phyloP scores from a whole-genome alignment of 805 yeast species.

The Wickerhamomyces sydowiorum region DNA sequence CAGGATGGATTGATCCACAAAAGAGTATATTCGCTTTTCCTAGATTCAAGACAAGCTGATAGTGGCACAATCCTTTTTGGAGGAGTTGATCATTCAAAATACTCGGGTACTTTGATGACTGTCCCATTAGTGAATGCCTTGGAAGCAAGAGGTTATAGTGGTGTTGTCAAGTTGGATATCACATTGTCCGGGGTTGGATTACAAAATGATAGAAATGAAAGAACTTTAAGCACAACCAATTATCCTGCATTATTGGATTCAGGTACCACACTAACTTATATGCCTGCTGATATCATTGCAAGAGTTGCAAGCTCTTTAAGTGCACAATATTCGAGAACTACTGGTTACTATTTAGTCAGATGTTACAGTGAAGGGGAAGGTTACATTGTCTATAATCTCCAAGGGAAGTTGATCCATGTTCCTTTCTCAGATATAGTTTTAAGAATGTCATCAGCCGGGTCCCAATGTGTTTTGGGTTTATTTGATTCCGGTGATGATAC shows the following conservation, averaged over 20 bases:
- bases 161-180: constrained; percentile 43
- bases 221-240: constrained; percentile 1
- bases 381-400: constrained; percentile 43
- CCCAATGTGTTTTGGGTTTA: constrained; percentile 41
- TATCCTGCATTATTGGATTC: constrained; percentile 37
- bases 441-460: too few species aligned
- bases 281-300: constrained; percentile 33
- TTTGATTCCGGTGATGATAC: constrained; percentile 28
- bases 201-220: constrained; percentile 2
- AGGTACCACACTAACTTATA: constrained; percentile 38
- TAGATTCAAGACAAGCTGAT: constrained; percentile 36
- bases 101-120: constrained; percentile 42
- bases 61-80: constrained; percentile 65
- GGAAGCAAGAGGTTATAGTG: constrained; percentile 19
- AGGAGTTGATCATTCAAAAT: constrained; percentile 62
- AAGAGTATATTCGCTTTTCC: constrained; percentile 56
- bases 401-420: constrained; percentile 48
- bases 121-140: constrained; percentile 47
- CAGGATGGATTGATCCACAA: constrained; percentile 50
- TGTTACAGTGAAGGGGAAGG: constrained; percentile 34
- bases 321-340: constrained; percentile 34
- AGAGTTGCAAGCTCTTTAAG: constrained; percentile 33
- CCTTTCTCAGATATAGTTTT: too few species aligned
- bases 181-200: constrained; percentile 26
- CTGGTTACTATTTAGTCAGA: constrained; percentile 40